Conservation (phyloP, 306 rosid species). For the Vigna radiata region DNA sequence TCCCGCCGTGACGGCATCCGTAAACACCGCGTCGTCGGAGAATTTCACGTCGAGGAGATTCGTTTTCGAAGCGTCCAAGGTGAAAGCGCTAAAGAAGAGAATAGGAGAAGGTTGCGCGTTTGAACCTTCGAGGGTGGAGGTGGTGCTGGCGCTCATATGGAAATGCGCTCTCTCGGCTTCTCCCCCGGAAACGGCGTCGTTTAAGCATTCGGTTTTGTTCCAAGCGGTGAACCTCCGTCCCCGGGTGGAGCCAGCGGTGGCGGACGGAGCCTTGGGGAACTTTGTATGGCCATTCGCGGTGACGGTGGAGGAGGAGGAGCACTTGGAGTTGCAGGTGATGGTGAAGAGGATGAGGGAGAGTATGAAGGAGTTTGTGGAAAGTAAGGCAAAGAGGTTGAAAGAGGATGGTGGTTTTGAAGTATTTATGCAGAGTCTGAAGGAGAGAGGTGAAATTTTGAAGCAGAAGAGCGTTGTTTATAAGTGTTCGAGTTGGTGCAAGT, state of each 20-base stretch:
- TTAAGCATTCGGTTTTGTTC: conserved; percentile 49
- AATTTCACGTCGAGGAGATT: conserved; percentile 49
- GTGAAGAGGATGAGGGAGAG: conserved; percentile 50
- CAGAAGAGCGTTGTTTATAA: conserved; percentile 36
- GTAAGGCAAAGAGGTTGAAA: conserved; percentile 35
- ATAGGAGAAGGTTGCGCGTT: conserved; percentile 22
- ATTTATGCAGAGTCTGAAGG: conserved; percentile 50
- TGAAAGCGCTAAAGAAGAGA: conserved; percentile 43
- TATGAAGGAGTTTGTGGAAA: conserved; percentile 45
- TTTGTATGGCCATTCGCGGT: conserved; percentile 57
- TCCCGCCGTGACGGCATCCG: conserved; percentile 46
- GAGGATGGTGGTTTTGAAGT: conserved; percentile 46
- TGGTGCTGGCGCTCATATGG: conserved; percentile 56
- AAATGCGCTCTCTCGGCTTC: conserved; percentile 39
- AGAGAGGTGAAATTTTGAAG: conserved; percentile 42
- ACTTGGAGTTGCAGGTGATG: conserved; percentile 42
- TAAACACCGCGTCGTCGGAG: neutral
- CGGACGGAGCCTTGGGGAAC: conserved; percentile 50
- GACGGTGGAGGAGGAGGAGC: conserved; percentile 48
- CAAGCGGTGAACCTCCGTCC: conserved; percentile 62
- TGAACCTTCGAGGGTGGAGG: conserved; percentile 53
- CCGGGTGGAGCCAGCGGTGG: conserved; percentile 46
- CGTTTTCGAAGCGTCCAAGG: conserved; percentile 40
- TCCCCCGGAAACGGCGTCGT: conserved; percentile 23
- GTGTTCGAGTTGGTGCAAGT: conserved; percentile 60